Percentiles rank a stretch among this genome's conserved stretches.
These are phyloP conservation scores for Mycena pura DNA, from an alignment of 768 basidiomycete species.

Conservation along the genomic window DNA sequence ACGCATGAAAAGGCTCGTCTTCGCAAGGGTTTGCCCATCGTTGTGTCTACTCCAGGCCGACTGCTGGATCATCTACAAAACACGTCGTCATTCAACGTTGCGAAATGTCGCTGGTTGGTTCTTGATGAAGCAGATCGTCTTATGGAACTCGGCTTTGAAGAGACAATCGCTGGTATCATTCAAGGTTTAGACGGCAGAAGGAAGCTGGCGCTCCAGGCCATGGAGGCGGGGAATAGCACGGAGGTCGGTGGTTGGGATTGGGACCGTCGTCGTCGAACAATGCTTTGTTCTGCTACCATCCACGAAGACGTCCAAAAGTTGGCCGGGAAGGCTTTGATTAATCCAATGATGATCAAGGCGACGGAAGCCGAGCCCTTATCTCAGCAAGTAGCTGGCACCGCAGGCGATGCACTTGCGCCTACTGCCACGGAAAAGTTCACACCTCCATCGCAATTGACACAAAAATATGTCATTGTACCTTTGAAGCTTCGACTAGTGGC, in stretches of 20 bases:
- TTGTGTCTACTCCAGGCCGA: constrained; percentile 95
- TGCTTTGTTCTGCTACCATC: constrained; percentile 97
- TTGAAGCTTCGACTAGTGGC: constrained; percentile 94
- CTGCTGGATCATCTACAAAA: constrained; percentile 96
- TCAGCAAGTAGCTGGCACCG: constrained; percentile 22
- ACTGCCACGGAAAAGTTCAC: constrained; percentile 71
- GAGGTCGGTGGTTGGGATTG: constrained; percentile 91
- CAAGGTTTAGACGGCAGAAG: constrained; percentile 84
- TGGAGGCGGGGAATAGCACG: constrained; percentile 66
- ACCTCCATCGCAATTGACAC: constrained; percentile 90
- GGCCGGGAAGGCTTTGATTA: constrained; percentile 78
- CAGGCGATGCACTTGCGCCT: constrained; percentile 23
- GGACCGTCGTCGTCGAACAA: constrained; percentile 76
- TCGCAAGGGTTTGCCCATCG: constrained; percentile 92
- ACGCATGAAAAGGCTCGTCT: constrained; percentile 95
- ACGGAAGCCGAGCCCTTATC: constrained; percentile 54
- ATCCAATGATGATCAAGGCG: constrained; percentile 87
- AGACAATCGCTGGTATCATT: constrained; percentile 90
- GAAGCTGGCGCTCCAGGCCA: constrained; percentile 73
- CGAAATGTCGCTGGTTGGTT: constrained; percentile 94
- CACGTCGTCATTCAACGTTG: constrained; percentile 90
- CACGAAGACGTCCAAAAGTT: constrained; percentile 93
- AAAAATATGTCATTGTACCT: constrained; percentile 90
- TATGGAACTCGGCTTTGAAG: constrained; percentile 98
- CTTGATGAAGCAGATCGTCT: constrained; percentile 97